phyloP scores from a whole-genome alignment of 2,329 filamentous ascomycete species.

The Leptographium radiaticola region DNA sequence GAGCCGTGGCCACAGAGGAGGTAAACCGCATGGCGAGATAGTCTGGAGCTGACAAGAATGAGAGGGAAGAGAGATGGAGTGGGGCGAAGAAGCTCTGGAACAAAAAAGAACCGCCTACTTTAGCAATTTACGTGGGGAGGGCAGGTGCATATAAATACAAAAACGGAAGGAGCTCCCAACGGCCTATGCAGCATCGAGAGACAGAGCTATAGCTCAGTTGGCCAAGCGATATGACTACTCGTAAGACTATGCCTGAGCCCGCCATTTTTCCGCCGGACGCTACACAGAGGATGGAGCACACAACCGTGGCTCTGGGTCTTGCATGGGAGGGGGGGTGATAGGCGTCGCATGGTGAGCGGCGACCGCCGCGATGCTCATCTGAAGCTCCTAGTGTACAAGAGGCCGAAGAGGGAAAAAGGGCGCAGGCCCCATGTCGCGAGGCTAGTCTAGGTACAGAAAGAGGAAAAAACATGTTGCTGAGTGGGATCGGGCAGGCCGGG shows the following conservation, averaged over 20 bases:
- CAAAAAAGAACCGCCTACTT: not conserved
- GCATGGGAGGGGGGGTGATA: not conserved
- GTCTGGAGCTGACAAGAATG: too few relatives aligned
- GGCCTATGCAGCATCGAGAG: too few relatives aligned
- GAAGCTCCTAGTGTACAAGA: too few relatives aligned
- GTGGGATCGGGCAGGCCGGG: not conserved
- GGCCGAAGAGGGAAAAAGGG: too few relatives aligned
- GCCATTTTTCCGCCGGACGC: too few relatives aligned
- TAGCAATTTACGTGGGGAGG: not conserved
- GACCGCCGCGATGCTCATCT: not conserved
- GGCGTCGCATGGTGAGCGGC: not conserved
- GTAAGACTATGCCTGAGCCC: too few relatives aligned
- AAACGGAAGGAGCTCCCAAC: too few relatives aligned
- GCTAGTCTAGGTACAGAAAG: not conserved
- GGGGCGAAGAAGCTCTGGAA: not conserved
- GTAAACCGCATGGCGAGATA: constrained; percentile 7
- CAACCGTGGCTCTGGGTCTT: too few relatives aligned
- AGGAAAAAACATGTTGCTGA: not conserved
- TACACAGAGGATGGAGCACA: too few relatives aligned
- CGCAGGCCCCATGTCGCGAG: not conserved
- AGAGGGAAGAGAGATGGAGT: not conserved
- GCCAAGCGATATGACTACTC: too few relatives aligned
- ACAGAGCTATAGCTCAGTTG: too few relatives aligned
- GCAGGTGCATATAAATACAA: not conserved
- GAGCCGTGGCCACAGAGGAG: constrained; percentile 1